Percentiles rank a stretch among this genome's conserved stretches.
These are phyloP conservation scores for Parasitella parasitica DNA, from an alignment of 371 early-diverging fungal species.

Conservation along the genomic window DNA sequence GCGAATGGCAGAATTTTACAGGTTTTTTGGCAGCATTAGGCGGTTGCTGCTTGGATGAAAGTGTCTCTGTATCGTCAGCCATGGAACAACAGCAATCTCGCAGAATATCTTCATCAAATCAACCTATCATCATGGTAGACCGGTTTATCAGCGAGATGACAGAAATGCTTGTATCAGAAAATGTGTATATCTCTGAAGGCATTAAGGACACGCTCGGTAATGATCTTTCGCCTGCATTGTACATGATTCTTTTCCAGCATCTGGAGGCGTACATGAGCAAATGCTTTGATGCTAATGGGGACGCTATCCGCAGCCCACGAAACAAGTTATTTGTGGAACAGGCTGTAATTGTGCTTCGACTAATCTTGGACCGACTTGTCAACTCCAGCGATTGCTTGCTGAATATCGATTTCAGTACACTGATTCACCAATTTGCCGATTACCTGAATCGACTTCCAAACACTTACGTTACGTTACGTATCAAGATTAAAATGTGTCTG, in stretches of 20 bases:
- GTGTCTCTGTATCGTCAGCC: neutral
- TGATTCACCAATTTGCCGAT: conserved; percentile 72
- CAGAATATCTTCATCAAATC: conserved; percentile 34
- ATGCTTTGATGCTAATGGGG: conserved; percentile 71
- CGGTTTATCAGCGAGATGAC: conserved; percentile 80
- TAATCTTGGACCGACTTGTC: conserved; percentile 78
- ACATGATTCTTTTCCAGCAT: conserved; percentile 75
- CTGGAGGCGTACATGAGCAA: conserved; percentile 65
- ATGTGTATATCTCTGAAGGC: conserved; percentile 83
- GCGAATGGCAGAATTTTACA: conserved; percentile 70
- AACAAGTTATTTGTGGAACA: conserved; percentile 87
- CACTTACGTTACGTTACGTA: conserved; percentile 63
- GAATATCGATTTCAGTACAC: conserved; percentile 81
- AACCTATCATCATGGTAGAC: conserved; percentile 59
- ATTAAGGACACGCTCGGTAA: conserved; percentile 86
- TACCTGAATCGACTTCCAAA: conserved; percentile 74
- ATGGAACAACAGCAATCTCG: neutral
- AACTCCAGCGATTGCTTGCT: conserved; percentile 66
- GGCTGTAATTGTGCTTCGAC: conserved; percentile 77
- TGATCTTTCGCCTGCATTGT: conserved; percentile 79
- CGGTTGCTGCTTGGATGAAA: conserved; percentile 52
- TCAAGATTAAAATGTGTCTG: conserved; percentile 84
- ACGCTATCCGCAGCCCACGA: conserved; percentile 69
- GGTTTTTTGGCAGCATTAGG: conserved; percentile 73
- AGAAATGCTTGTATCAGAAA: conserved; percentile 79